Percentiles rank a stretch among this genome's conserved stretches.
These are phyloP conservation scores for Axilococcus clingmanii DNA, from an alignment of 139 green algal species.

Conservation along the genomic window DNA sequence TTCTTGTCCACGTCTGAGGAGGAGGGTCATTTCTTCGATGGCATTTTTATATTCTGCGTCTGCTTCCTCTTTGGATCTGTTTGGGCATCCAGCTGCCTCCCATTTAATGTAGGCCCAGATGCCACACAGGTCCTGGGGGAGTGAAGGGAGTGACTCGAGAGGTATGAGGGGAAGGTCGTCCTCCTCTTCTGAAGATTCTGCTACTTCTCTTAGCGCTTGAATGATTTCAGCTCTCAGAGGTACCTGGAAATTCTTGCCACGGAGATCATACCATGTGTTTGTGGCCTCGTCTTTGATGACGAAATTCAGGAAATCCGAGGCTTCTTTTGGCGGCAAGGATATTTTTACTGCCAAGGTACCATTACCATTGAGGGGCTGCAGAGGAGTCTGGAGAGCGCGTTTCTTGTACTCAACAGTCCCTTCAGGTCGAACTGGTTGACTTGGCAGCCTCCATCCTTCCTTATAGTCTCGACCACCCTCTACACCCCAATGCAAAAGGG, in stretches of 20 bases:
- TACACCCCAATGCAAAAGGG: constrained; percentile 91
- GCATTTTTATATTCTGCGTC: constrained; percentile 46
- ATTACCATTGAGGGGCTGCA: not conserved
- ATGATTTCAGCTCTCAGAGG: constrained; percentile 26
- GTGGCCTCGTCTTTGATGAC: constrained; percentile 86
- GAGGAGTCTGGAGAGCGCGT: constrained; percentile 87
- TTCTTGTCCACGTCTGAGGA: constrained; percentile 31
- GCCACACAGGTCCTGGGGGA: constrained; percentile 80
- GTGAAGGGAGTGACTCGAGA: constrained; percentile 44
- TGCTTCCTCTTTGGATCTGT: constrained; percentile 43
- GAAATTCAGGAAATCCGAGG: constrained; percentile 80
- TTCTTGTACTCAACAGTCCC: constrained; percentile 91
- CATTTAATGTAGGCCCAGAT: constrained; percentile 95
- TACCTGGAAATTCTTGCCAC: constrained; percentile 80
- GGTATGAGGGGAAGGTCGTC: constrained; percentile 51
- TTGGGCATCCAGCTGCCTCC: constrained; percentile 66
- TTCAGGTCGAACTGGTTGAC: constrained; percentile 38
- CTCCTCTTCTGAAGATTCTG: not conserved
- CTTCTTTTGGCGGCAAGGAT: constrained; percentile 51
- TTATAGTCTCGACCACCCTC: constrained; percentile 71
- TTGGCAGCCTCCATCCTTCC: constrained; percentile 78
- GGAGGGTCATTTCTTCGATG: constrained; percentile 55
- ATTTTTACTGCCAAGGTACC: constrained; percentile 48
- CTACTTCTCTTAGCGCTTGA: not conserved
- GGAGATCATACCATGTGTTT: constrained; percentile 59